Evolutionary conservation across 176 grass and related monocot genomes (phyloP).

Genomic region (Tuctoria greenei): DNA sequence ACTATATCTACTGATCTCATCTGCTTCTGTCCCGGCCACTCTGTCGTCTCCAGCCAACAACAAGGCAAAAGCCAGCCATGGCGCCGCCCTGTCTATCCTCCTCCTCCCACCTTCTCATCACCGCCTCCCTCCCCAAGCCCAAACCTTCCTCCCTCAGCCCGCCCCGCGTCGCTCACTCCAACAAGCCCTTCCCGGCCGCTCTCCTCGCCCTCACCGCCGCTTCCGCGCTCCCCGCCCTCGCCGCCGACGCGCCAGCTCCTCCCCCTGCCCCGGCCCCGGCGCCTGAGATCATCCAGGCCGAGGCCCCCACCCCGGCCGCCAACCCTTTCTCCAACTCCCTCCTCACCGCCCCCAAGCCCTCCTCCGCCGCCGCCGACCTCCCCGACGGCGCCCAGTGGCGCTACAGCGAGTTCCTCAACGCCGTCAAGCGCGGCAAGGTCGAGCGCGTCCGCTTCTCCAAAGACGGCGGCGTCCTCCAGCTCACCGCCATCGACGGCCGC

Average conservation of each 20-base stretch:
- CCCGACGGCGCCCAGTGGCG: constrained; percentile 84
- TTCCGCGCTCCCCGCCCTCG: constrained; percentile 45
- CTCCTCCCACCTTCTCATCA: constrained; percentile 64
- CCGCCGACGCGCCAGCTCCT: constrained; percentile 51
- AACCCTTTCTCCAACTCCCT: constrained; percentile 71
- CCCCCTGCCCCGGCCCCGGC: neutral
- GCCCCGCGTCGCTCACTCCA: constrained; percentile 36
- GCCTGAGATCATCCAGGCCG: constrained; percentile 46
- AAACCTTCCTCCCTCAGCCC: constrained; percentile 34
- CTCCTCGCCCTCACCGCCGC: constrained; percentile 47
- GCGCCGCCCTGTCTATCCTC: constrained; percentile 47
- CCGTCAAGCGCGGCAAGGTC: constrained; percentile 88
- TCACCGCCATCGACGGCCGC: constrained; percentile 75
- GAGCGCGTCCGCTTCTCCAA: constrained; percentile 91
- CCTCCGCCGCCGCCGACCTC: constrained; percentile 51
- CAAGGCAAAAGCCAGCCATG: constrained; percentile 34
- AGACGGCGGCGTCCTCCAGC: constrained; percentile 74
- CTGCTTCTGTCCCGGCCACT: neutral
- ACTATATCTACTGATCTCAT: neutral
- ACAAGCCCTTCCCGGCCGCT: constrained; percentile 30
- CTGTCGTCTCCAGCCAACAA: neutral
- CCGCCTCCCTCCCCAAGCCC: constrained; percentile 63
- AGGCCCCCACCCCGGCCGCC: constrained; percentile 43
- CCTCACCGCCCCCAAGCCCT: constrained; percentile 60
- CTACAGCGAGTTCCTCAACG: constrained; percentile 93